Conservation (phyloP, 768 basidiomycete genomes). For the Pholiota molesta region DNA sequence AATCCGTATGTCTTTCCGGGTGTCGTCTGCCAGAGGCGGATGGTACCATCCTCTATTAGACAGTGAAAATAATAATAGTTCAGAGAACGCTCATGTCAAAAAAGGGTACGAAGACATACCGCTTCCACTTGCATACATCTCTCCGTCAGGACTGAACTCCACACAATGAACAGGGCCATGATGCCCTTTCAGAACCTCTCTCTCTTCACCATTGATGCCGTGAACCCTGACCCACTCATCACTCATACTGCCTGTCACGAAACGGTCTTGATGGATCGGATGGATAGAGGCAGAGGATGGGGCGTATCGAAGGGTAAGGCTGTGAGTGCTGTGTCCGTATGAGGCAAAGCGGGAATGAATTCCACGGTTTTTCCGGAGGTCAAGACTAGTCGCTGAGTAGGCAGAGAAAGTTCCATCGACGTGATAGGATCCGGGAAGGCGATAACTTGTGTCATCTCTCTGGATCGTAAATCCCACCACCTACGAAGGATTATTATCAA, state of each 20-base stretch:
- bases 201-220: slow-evolving; percentile 86
- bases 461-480: slow-evolving; percentile 95
- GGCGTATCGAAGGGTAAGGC: slow-evolving; percentile 77
- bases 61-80: slow-evolving; percentile 1
- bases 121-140: slow-evolving; percentile 96
- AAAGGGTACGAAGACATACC: slow-evolving; percentile 55
- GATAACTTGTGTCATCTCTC: slow-evolving; percentile 68
- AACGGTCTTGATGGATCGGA: slow-evolving; percentile 84
- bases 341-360: slow-evolving; percentile 80
- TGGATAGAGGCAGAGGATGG: slow-evolving; percentile 96
- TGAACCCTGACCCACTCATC: slow-evolving; percentile 99
- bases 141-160: slow-evolving; percentile 94
- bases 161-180: slow-evolving; percentile 97
- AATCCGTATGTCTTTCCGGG: slow-evolving; percentile 92
- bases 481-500: slow-evolving; percentile 42
- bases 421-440: slow-evolving; percentile 81
- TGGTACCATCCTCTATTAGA: slow-evolving; percentile 78
- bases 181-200: slow-evolving; percentile 92
- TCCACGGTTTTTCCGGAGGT: slow-evolving; percentile 92
- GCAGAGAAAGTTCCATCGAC: slow-evolving; percentile 89
- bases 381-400: slow-evolving; percentile 82
- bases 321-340: slow-evolving; percentile 67
- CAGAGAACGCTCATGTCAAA: slow-evolving; percentile 19
- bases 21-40: slow-evolving; percentile 96
- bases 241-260: slow-evolving; percentile 85